Conservation (phyloP, 2,329 filamentous ascomycete species). For the Westerdykella ornata region DNA sequence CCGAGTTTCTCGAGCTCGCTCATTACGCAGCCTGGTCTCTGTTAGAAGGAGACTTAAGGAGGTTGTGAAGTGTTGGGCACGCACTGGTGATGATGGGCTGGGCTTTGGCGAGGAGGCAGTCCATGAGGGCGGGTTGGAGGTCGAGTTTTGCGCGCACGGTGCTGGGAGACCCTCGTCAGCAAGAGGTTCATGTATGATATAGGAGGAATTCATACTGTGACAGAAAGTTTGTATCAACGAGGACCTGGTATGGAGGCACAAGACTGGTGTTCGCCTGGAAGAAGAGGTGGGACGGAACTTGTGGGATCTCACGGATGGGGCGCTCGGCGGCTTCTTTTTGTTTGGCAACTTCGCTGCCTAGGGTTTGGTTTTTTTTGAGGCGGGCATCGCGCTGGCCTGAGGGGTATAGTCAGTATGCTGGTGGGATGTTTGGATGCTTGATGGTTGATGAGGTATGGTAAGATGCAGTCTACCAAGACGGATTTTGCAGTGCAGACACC, state of each 20-base stretch:
- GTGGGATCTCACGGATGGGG: constrained; percentile 68
- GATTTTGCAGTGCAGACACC: too few relatives aligned
- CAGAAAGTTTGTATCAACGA: constrained; percentile 42
- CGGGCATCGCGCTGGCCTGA: constrained; percentile 62
- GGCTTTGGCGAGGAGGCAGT: constrained; percentile 86
- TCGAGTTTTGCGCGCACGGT: constrained; percentile 88
- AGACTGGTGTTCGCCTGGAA: constrained; percentile 65
- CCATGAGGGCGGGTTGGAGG: constrained; percentile 83
- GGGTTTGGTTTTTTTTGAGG: constrained; percentile 72
- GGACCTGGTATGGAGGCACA: constrained; percentile 71
- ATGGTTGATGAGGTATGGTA: background rate
- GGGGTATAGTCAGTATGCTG: background rate
- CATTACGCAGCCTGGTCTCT: constrained; percentile 67
- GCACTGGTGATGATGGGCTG: constrained; percentile 81
- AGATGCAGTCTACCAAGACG: too few relatives aligned
- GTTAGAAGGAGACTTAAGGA: constrained; percentile 55
- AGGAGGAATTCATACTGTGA: constrained; percentile 55
- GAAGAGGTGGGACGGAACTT: constrained; percentile 60
- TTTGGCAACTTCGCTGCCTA: constrained; percentile 54
- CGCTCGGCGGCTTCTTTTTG: constrained; percentile 53
- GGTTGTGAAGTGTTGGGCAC: too few relatives aligned
- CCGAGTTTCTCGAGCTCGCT: constrained; percentile 86
- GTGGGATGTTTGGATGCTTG: background rate
- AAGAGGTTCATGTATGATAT: constrained; percentile 90
- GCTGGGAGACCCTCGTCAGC: too few relatives aligned